Evolutionary conservation across 1,284 basidiomycete species (phyloP), one percentile per base, ranked within the genome.

Genomic region (Cystobasidium pallidum): DNA sequence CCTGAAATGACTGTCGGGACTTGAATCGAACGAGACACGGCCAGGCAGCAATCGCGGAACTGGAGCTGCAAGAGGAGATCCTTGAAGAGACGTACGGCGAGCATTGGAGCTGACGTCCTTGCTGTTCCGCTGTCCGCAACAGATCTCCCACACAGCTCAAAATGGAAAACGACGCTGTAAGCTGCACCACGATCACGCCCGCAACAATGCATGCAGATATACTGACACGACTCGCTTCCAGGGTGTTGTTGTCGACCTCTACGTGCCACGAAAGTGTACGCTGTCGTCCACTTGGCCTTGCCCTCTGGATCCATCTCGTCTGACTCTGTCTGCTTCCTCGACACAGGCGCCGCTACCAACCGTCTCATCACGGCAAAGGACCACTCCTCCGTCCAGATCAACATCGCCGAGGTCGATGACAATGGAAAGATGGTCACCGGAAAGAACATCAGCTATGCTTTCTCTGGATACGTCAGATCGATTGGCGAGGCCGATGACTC

Each of bases 191-290:
- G 54, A 13, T 34, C 28, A 19, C 30, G 54, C 32, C 19, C n/a
- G 21, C 54, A 34, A 4, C 11, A 55, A 10, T 17, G n/a, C 28
- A 55, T 15, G 30, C 21, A 24, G 15, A n/a, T n/a, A 55, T 34
- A 55, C 54, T 57, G 54, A 57, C 28, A 57, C 15, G 30, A 0
- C 45, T 32, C 6, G 24, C 28, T 21, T 2, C n/a, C 78, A 97
- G 92, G 94, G 95, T 86, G 87, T 92, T 83, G 94, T 99, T 83
- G 95, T 99, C 82, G 95, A 99, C 87, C 93, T 99, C 84, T 99
- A 99, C 87, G 94, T 99, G 82, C 95, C 95, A 83, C 92, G 95
- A 87, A 98, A 99, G 85, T 99, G 96, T 85, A 88, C 92, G 83
- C 92, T 79, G 93, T 91, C 94, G 81, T 81, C 90, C 87, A 52